Conservation (phyloP, 345 rosid genomes). For the Populus simonii region DNA sequence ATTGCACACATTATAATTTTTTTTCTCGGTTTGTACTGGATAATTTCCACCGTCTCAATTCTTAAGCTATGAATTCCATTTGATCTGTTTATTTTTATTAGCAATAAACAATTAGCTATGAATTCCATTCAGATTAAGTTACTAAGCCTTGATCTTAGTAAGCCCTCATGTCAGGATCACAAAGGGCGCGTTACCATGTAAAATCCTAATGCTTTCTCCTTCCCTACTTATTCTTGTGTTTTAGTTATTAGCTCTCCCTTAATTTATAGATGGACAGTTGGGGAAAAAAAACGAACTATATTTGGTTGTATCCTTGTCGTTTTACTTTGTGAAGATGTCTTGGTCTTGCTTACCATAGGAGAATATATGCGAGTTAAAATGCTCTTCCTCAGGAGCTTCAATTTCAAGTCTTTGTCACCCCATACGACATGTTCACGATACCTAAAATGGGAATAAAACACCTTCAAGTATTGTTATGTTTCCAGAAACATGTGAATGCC, state of each 20-base stretch:
- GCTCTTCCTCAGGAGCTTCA: slow-evolving; percentile 32
- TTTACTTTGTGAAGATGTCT: background rate
- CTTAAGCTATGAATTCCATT: background rate
- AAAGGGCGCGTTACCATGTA: background rate
- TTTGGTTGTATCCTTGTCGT: background rate
- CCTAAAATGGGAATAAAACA: slow-evolving; percentile 24
- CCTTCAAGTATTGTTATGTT: background rate
- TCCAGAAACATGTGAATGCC: background rate
- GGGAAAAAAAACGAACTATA: no score
- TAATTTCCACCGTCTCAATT: background rate
- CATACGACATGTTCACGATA: slow-evolving; percentile 33
- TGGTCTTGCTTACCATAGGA: slow-evolving; percentile 24
- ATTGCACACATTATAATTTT: background rate
- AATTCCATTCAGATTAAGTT: background rate
- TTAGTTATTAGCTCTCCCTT: background rate
- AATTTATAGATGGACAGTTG: background rate
- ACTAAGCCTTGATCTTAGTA: background rate
- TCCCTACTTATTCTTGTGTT: background rate
- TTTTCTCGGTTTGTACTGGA: background rate
- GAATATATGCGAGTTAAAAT: slow-evolving; percentile 31
- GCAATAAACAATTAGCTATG: no score
- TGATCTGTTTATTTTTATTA: background rate
- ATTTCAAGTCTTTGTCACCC: slow-evolving; percentile 32
- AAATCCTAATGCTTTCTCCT: background rate
- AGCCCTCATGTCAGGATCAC: background rate